Percentiles rank a stretch among this genome's conserved stretches.
These are phyloP conservation scores for Baorangia bicolor DNA, from an alignment of 768 basidiomycete species.

Conservation along the genomic window DNA sequence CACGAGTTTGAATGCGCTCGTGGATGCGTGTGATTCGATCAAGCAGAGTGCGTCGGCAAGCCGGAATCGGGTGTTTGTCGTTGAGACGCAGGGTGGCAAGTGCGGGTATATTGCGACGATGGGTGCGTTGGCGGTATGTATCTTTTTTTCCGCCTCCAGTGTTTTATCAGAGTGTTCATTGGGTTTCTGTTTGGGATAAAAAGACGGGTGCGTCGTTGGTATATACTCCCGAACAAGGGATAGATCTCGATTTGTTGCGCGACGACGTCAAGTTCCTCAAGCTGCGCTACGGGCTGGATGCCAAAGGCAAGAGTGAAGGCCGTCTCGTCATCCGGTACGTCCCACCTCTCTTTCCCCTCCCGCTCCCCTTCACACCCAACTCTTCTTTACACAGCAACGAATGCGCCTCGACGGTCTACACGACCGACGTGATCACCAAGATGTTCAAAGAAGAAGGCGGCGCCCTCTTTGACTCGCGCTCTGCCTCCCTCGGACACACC, in stretches of 20 bases:
- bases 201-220: slow-evolving; percentile 90
- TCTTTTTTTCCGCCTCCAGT: not conserved
- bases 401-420: slow-evolving; percentile 82
- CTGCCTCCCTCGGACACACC: slow-evolving; percentile 95
- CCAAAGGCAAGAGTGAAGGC: slow-evolving; percentile 88
- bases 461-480: slow-evolving; percentile 86
- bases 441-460: slow-evolving; percentile 97
- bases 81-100: slow-evolving; percentile 96
- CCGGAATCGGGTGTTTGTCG: slow-evolving; percentile 93
- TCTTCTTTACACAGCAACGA: slow-evolving; percentile 61
- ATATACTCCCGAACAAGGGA: slow-evolving; percentile 92
- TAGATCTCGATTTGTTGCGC: slow-evolving; percentile 76
- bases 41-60: slow-evolving; percentile 98
- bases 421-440: slow-evolving; percentile 86
- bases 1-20: slow-evolving; percentile 96
- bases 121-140: slow-evolving; percentile 90
- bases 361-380: not conserved
- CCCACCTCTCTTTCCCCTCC: not conserved
- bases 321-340: slow-evolving; percentile 87
- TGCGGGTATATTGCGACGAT: slow-evolving; percentile 95
- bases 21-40: slow-evolving; percentile 97
- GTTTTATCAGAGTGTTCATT: not conserved
- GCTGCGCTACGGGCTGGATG: slow-evolving; percentile 80
- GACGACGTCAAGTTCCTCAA: slow-evolving; percentile 88
- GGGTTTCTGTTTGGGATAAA: too few relatives aligned